Base-by-base conservation (phyloP, 2,329 filamentous ascomycete species). In the Anthostomella pinea region DNA sequence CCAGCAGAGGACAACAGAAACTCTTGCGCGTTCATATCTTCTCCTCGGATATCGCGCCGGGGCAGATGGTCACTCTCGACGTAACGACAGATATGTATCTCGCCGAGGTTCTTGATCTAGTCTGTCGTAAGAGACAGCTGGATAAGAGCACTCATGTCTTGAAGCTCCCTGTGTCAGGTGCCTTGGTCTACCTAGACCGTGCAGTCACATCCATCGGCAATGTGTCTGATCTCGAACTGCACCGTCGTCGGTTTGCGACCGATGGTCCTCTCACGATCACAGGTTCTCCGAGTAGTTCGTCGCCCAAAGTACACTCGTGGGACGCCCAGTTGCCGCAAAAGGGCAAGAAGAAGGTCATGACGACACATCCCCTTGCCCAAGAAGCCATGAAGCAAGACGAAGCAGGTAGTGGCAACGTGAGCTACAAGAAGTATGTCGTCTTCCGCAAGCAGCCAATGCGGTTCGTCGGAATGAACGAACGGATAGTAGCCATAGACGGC, bases 31-130 rank as follows among this genome's bases (percentile, higher is more conserved):
- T 91, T 31, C 82, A 87, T 57, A 85, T 87, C 48, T 70, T 79
- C 61, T 80, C 78, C 5, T 75, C 80, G 0, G 84, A 89, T 54
- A 70, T 79, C 5, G 74, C 83, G 7, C 79, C 85, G 30, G 83
- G 84, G n/a, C 83, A 84, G 53, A 79, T 81, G 66, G 75, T 87
- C 16, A 83, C 81, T 2, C 67, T 90, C 13, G 80, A 86, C 44
- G 85, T 87, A 29, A 90, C 84, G 0, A 88, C 85, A 0, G 85
- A 91, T 49, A 91, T 83, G 19, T 93, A 90, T 58, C 77, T 93
- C 28, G 85, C 84, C 27, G 86, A 93, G 59, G 79, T 93, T 18
- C 79, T 91, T 33, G 86, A 91, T 54, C 72, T 81, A 47, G 82
- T 87, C 3, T 93, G 87, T 59, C 77, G 81, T 26, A 87, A 86